Conservation (phyloP, 75 land plant genomes). For the Picea glauca region DNA sequence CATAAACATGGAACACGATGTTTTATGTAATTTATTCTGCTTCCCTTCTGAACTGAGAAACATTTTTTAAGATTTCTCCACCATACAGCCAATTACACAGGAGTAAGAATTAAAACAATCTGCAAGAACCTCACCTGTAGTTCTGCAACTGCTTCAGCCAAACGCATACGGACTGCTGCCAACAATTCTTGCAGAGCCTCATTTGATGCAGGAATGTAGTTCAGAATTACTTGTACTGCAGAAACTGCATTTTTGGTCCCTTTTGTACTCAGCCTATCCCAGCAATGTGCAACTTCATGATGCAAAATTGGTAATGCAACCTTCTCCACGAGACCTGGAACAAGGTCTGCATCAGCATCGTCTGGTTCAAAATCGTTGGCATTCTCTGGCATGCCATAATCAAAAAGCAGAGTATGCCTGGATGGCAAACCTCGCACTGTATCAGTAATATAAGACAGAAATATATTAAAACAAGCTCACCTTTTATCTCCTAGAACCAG, state of each 20-base stretch:
- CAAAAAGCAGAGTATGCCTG: slow-evolving; percentile 72
- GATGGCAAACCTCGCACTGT: neutral
- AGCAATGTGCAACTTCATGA: slow-evolving; percentile 84
- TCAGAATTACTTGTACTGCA: slow-evolving; percentile 63
- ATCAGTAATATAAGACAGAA: neutral
- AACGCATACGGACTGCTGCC: slow-evolving; percentile 49
- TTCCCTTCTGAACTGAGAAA: neutral
- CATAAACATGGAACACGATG: neutral
- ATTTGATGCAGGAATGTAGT: slow-evolving; percentile 68
- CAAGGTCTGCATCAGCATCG: slow-evolving; percentile 81
- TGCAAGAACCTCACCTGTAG: slow-evolving; percentile 24
- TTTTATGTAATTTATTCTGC: neutral
- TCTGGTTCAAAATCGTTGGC: slow-evolving; percentile 39
- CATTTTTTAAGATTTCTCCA: neutral
- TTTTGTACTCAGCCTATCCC: slow-evolving; percentile 83
- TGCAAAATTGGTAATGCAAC: slow-evolving; percentile 88
- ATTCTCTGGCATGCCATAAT: slow-evolving; percentile 64
- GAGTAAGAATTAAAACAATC: neutral
- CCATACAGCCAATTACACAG: neutral
- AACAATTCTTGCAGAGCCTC: slow-evolving; percentile 64
- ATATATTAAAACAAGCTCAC: neutral
- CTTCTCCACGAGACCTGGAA: slow-evolving; percentile 84
- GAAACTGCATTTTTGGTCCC: slow-evolving; percentile 76
- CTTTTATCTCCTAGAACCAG: neutral
- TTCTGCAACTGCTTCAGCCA: slow-evolving; percentile 59